Evolutionary conservation across 495 filamentous ascomycete species (phyloP), one percentile per base, ranked within the genome.

Genomic region (Chlorociboria aeruginascens): DNA sequence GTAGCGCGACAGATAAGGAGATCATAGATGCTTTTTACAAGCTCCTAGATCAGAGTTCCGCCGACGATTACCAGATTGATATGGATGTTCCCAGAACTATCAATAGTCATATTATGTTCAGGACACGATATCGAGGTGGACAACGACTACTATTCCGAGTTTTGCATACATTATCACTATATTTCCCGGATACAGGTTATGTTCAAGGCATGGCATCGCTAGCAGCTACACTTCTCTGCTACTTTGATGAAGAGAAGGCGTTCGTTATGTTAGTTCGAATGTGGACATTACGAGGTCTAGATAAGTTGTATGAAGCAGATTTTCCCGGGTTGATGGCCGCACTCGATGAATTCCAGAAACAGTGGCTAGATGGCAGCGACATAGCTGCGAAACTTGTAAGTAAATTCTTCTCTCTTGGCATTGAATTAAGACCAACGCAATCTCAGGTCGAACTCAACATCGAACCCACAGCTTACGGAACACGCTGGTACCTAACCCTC

Each of bases 131-230:
- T 68, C 81, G 89, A 9, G 83, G 82, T 46, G 89, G 89, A 0
- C 92, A 99, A 63, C 78, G 92, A 40, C 70, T 97, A 17, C 72
- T 99, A 6, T 99, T 99, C 66, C 77, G 92, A 16, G 87, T 96
- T 7, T 72, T 99, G 14, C 92, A 97, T 61, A 80, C 85, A 49
- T 75, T 99, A 62, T 90, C 84, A 7, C 73, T 99, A 12, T 89
- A 95, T 59, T 92, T 87, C 56, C 89, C 89, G 1, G 85, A 84
- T 9, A 86, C 85, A 3, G 90, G 92, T 2, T 99, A 99, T 64
- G 92, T 99, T 3, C 92, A 99, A 62, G 92, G 92, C 32, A 99
- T 99, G 92, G 92, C 92, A 1, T 82, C 87, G 16, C 72, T 97
- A 29, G 89, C 86, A 6, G 89, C 93, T 1, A 97, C 93, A 0